These are phyloP conservation scores for Paspalum vaginatum DNA, from an alignment of 176 grass and related monocot species.

Conservation along the genomic window DNA sequence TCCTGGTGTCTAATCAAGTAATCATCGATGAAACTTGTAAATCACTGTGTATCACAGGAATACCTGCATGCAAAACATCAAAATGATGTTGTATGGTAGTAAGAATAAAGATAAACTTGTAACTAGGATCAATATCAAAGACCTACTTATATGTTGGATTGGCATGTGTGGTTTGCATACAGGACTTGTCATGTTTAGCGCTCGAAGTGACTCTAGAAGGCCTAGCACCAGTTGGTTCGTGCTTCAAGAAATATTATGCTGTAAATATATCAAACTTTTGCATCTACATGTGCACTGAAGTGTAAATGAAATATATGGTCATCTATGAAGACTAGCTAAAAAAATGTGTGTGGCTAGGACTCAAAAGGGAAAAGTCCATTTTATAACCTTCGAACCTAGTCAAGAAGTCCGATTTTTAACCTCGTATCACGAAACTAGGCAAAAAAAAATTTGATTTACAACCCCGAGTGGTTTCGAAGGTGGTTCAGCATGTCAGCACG, in stretches of 20 bases:
- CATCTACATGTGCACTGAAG: not conserved
- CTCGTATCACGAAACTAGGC: no score
- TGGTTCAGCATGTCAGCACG: no score
- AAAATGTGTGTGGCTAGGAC: not conserved
- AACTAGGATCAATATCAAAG: not conserved
- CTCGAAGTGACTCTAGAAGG: not conserved
- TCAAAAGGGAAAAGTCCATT: no score
- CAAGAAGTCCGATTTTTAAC: no score
- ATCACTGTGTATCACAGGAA: not conserved
- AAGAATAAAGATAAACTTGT: not conserved
- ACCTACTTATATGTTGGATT: not conserved
- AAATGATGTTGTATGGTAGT: not conserved
- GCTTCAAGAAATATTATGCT: not conserved
- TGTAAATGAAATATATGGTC: not conserved
- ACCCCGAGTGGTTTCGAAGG: no score
- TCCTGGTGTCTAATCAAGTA: not conserved
- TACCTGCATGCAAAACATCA: not conserved
- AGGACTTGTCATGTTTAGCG: not conserved
- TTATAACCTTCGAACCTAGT: no score
- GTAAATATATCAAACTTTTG: conserved; percentile 13
- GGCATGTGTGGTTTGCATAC: not conserved
- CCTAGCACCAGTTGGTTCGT: not conserved
- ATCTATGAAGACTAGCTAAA: conserved; percentile 4
- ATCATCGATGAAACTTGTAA: not conserved
- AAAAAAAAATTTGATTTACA: no score